A percentile compares a stretch with the other conserved stretches of the same genome.
These are phyloP conservation scores for Amanita muscaria DNA, from an alignment of 768 basidiomycete genomes.

Conservation along the genomic window DNA sequence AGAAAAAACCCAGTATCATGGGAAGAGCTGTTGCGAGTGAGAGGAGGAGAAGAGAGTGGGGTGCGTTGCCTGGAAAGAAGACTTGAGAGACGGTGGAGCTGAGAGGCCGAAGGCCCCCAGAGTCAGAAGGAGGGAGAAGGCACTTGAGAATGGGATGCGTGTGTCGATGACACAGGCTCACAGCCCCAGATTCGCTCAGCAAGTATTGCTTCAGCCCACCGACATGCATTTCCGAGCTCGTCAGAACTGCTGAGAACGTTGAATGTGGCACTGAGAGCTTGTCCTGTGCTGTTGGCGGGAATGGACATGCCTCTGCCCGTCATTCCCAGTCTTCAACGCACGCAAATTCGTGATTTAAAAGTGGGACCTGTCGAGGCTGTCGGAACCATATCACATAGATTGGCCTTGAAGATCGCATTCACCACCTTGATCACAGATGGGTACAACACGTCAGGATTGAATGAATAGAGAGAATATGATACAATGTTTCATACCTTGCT, in stretches of 20 bases:
- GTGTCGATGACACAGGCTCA: too few species aligned
- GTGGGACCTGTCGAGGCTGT: constrained; percentile 95
- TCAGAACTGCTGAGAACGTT: too few species aligned
- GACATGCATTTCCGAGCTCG: too few species aligned
- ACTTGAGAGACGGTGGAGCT: constrained; percentile 70
- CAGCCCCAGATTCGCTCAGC: too few species aligned
- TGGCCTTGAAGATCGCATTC: constrained; percentile 99
- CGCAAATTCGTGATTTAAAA: constrained; percentile 98
- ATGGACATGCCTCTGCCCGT: constrained; percentile 96
- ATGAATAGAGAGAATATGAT: too few species aligned
- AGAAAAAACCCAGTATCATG: constrained; percentile 70
- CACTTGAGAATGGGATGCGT: constrained; percentile 52
- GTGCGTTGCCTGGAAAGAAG: constrained; percentile 70
- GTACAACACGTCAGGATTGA: too few species aligned
- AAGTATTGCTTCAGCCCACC: too few species aligned
- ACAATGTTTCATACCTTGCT: too few species aligned
- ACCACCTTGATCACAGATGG: constrained; percentile 97
- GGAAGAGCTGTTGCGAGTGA: constrained; percentile 71
- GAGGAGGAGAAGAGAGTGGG: constrained; percentile 66
- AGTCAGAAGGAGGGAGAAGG: constrained; percentile 48
- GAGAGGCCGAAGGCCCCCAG: constrained; percentile 86
- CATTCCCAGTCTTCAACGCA: constrained; percentile 97
- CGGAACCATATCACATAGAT: constrained; percentile 98
- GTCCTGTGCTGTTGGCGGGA: too few species aligned
- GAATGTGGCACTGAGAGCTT: too few species aligned